Evolutionary conservation across 1,284 basidiomycete species (phyloP).

Genomic region (Fomitopsis pinicola): DNA sequence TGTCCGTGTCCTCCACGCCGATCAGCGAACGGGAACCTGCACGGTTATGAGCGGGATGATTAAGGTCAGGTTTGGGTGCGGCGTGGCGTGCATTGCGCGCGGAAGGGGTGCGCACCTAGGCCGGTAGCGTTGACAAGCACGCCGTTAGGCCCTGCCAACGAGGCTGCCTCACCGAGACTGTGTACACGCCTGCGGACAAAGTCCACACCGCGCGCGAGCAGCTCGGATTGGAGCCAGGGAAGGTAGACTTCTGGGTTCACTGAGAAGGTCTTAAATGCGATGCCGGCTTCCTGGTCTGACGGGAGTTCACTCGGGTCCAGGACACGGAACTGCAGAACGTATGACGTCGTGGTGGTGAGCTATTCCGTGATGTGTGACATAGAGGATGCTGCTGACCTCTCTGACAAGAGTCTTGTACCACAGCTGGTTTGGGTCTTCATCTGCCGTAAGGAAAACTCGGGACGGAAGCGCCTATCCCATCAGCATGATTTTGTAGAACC

Average conservation of each 20-base stretch:
- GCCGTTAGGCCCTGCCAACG: conserved; percentile 30
- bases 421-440: conserved; percentile 27
- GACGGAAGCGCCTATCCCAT: conserved; percentile 38
- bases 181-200: conserved; percentile 26
- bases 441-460: conserved; percentile 32
- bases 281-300: conserved; percentile 30
- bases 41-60: neutral
- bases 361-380: neutral
- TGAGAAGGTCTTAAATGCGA: conserved; percentile 43
- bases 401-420: conserved; percentile 52
- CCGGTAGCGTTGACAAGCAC: conserved; percentile 46
- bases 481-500: neutral
- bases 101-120: conserved; percentile 30
- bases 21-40: conserved; percentile 67
- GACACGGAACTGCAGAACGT: conserved; percentile 32
- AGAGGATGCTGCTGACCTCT: conserved; percentile 35
- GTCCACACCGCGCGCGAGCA: conserved; percentile 28
- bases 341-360: neutral
- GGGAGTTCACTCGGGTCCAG: conserved; percentile 34
- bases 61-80: neutral
- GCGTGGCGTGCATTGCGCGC: conserved; percentile 4
- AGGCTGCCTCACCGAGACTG: conserved; percentile 39
- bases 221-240: conserved; percentile 41
- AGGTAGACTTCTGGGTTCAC: conserved; percentile 46
- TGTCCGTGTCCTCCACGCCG: conserved; percentile 71